Evolutionary conservation across 345 rosid genomes (phyloP).

Genomic region (Psidium friedrichsthalianum): DNA sequence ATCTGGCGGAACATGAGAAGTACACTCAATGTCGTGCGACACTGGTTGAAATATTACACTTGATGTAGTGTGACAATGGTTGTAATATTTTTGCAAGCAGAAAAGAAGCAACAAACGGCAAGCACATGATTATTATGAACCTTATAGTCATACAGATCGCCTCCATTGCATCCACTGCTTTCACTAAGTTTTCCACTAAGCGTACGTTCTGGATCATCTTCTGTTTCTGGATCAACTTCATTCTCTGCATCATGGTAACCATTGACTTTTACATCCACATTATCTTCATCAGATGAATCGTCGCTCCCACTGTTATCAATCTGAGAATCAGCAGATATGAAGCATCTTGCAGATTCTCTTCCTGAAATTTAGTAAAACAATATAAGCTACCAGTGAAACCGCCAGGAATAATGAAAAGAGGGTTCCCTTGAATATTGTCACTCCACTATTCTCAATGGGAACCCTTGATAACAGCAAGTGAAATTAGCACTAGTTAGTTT

Average conservation of each 20-base stretch:
- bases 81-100: neutral
- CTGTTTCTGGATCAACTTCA: conserved; percentile 77
- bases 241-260: conserved; percentile 86
- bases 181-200: conserved; percentile 91
- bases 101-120: conserved; percentile 16
- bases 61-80: neutral
- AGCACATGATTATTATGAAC: conserved; percentile 16
- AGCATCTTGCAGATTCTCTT: conserved; percentile 93
- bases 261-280: conserved; percentile 50
- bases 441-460: neutral
- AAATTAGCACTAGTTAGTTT: neutral
- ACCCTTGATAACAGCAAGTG: neutral
- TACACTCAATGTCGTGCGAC: neutral
- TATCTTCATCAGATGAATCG: conserved; percentile 87
- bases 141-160: conserved; percentile 91
- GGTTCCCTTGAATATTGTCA: neutral
- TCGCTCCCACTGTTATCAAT: conserved; percentile 87
- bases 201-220: conserved; percentile 61
- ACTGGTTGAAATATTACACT: neutral
- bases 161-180: conserved; percentile 72
- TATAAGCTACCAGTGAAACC: neutral
- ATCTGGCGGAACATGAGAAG: neutral
- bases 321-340: conserved; percentile 82
- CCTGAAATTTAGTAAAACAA: conserved; percentile 37
- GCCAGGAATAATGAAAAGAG: neutral